phyloP scores from a whole-genome alignment of 164 flowering plant genomes.

The Aristolochia contorta region DNA sequence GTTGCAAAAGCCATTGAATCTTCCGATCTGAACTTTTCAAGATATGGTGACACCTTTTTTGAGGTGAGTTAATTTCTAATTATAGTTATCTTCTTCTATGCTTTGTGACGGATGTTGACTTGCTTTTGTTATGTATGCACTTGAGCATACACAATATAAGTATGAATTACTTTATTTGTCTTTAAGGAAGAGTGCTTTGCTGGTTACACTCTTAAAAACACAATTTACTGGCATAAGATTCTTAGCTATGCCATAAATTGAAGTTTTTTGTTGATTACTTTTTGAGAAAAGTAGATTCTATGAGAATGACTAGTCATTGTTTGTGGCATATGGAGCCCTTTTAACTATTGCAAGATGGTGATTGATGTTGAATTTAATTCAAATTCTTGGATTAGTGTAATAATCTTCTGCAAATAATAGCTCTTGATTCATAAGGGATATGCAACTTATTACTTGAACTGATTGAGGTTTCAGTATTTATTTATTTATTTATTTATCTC shows the following conservation, averaged over 20 bases:
- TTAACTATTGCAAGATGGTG: neutral
- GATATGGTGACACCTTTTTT: conserved; percentile 98
- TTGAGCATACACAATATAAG: too few relatives aligned
- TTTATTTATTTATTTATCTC: too few relatives aligned
- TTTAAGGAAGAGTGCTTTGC: too few relatives aligned
- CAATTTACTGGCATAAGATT: neutral
- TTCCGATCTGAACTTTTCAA: conserved; percentile 81
- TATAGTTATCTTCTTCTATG: neutral
- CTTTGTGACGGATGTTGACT: too few relatives aligned
- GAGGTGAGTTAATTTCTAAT: conserved; percentile 43
- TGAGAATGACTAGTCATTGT: too few relatives aligned
- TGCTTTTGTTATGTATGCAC: too few relatives aligned
- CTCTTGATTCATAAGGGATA: too few relatives aligned
- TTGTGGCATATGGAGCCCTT: too few relatives aligned
- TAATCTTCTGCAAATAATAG: neutral
- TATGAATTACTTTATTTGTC: too few relatives aligned
- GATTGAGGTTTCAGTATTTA: too few relatives aligned
- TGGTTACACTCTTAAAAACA: too few relatives aligned
- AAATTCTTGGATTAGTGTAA: neutral
- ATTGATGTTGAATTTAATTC: neutral
- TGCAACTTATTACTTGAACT: too few relatives aligned
- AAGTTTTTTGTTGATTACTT: neutral
- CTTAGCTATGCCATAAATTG: neutral
- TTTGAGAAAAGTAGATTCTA: neutral
- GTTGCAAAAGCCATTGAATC: conserved; percentile 77